Conservation (phyloP, 1,284 basidiomycete genomes). For the Cutaneotrichosporon curvatum region DNA sequence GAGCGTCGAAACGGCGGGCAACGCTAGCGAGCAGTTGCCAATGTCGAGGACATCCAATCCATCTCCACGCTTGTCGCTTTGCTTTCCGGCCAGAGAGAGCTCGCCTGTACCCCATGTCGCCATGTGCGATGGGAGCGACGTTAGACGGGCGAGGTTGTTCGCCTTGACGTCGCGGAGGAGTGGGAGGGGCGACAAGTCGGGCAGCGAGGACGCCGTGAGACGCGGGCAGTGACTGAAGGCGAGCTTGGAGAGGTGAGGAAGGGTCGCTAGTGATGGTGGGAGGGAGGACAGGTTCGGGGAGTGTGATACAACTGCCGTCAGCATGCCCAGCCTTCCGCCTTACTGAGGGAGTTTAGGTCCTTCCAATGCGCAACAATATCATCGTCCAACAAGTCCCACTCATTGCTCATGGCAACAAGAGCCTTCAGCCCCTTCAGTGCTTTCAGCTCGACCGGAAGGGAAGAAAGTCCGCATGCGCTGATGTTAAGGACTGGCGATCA, state of each 20-base stretch:
- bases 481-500: slow-evolving; percentile 36
- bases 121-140: slow-evolving; percentile 29
- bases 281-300: slow-evolving; percentile 33
- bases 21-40: slow-evolving; percentile 39
- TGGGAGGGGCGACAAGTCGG: slow-evolving; percentile 35
- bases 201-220: slow-evolving; percentile 25
- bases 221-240: slow-evolving; percentile 41
- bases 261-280: slow-evolving; percentile 19
- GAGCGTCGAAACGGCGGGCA: slow-evolving; percentile 14
- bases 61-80: slow-evolving; percentile 19
- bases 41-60: slow-evolving; percentile 41
- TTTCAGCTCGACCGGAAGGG: slow-evolving; percentile 21
- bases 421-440: slow-evolving; percentile 36
- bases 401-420: slow-evolving; percentile 40
- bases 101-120: slow-evolving; percentile 36
- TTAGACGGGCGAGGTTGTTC: slow-evolving; percentile 38
- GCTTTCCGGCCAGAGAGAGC: slow-evolving; percentile 18
- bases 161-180: slow-evolving; percentile 41
- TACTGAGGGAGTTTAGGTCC: slow-evolving; percentile 41
- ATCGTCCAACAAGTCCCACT: slow-evolving; percentile 29
- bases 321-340: slow-evolving; percentile 3
- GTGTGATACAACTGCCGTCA: slow-evolving; percentile 36
- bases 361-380: slow-evolving; percentile 30
- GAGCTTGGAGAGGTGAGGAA: slow-evolving; percentile 37
- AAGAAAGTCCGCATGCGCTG: slow-evolving; percentile 27